Percentiles rank a stretch among this genome's conserved stretches.
Evolutionary conservation across 148 eudicot genomes (phyloP).

Genomic region (Rhododendron griersonianum): DNA sequence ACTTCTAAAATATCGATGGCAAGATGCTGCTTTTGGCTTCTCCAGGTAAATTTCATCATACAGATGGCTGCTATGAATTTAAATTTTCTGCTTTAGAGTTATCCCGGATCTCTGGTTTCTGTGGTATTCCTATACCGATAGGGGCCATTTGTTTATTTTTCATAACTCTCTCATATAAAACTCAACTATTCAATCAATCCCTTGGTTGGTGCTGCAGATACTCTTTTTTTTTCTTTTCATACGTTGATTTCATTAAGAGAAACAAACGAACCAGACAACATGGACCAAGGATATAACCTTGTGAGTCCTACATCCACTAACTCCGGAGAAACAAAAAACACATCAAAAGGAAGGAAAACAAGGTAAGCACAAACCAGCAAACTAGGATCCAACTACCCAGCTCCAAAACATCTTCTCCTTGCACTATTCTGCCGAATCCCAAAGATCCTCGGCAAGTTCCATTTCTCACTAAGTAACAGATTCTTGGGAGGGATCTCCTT

Average conservation of each 20-base stretch:
- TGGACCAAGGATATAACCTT: not conserved
- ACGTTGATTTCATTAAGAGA: not conserved
- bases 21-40: conserved; percentile 82
- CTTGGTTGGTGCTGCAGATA: not conserved
- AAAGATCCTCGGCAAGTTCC: not conserved
- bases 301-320: not conserved
- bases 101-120: not conserved
- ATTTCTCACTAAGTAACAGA: not conserved
- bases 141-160: not conserved
- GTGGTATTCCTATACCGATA: not conserved
- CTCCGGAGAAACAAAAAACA: not conserved
- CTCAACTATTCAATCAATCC: not conserved
- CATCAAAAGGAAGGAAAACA: not conserved
- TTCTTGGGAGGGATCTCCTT: not conserved
- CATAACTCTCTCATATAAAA: not conserved
- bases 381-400: not conserved
- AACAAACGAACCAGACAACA: not conserved
- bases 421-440: not conserved
- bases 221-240: not conserved
- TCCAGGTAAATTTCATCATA: conserved; percentile 52
- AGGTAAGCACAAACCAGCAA: not conserved
- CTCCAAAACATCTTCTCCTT: not conserved
- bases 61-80: not conserved
- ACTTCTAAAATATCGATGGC: conserved; percentile 82
- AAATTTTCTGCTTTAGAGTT: not conserved